A percentile compares a stretch with the other conserved stretches of the same genome.
Conservation (phyloP, 768 basidiomycete genomes). For the Naganishia kalamii region DNA sequence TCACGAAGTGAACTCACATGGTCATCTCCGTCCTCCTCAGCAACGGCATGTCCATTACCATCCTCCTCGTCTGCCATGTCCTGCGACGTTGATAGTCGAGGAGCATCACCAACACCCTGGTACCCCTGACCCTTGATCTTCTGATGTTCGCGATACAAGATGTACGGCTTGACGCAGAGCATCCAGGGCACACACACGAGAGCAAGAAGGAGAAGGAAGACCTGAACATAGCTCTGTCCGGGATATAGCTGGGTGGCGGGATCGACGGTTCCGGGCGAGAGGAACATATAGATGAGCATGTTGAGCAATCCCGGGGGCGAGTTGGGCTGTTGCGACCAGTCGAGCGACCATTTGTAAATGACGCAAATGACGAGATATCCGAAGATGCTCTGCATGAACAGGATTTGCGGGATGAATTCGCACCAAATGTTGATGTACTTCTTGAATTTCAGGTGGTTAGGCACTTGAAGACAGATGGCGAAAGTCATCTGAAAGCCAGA, state of each 20-base stretch:
- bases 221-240: slow-evolving; percentile 81
- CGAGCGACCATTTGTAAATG: slow-evolving; percentile 91
- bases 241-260: slow-evolving; percentile 66
- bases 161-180: slow-evolving; percentile 83
- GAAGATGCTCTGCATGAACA: slow-evolving; percentile 96
- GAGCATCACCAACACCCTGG: slow-evolving; percentile 45
- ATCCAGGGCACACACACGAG: slow-evolving; percentile 90
- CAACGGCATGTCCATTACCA: slow-evolving; percentile 55
- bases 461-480: slow-evolving; percentile 88
- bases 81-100: slow-evolving; percentile 26
- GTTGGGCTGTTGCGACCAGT: slow-evolving; percentile 69
- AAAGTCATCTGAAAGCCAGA: slow-evolving; percentile 77
- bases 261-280: slow-evolving; percentile 74
- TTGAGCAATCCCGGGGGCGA: slow-evolving; percentile 80
- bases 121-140: slow-evolving; percentile 79
- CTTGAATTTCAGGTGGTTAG: slow-evolving; percentile 91
- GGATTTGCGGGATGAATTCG: slow-evolving; percentile 93
- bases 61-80: slow-evolving; percentile 57
- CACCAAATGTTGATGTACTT: slow-evolving; percentile 77
- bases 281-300: slow-evolving; percentile 84
- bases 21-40: slow-evolving; percentile 67
- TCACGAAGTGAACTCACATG: slow-evolving; percentile 55
- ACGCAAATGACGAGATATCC: slow-evolving; percentile 92
- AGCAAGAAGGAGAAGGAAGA: slow-evolving; percentile 69
- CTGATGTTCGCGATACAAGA: slow-evolving; percentile 82